Percentiles rank a stretch among this genome's conserved stretches.
Conservation (phyloP, 192 early-diverging fungal genomes). For the Spizellomyces punctatus region DNA sequence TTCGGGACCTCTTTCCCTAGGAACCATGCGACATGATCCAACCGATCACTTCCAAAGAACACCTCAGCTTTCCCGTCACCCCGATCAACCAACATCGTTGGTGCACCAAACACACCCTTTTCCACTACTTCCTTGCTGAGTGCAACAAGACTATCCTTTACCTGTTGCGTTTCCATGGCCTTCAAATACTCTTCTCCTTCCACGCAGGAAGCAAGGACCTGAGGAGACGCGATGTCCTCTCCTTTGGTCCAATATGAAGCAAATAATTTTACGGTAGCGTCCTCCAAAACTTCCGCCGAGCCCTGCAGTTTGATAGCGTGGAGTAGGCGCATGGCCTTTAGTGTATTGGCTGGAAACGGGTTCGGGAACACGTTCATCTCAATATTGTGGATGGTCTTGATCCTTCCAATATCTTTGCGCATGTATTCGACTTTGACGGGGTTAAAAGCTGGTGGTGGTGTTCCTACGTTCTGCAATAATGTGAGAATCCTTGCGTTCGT, state of each 20-base stretch:
- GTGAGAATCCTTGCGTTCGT: slow-evolving; percentile 9
- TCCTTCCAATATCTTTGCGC: slow-evolving; percentile 18
- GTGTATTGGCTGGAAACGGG: slow-evolving; percentile 35
- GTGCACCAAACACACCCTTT: slow-evolving; percentile 46
- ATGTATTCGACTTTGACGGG: slow-evolving; percentile 39
- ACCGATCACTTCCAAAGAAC: slow-evolving; percentile 51
- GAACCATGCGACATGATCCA: slow-evolving; percentile 45
- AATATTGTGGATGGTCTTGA: slow-evolving; percentile 12
- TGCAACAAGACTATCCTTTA: slow-evolving; percentile 36
- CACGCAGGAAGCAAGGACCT: not conserved
- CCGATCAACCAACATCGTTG: slow-evolving; percentile 40
- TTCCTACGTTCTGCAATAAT: slow-evolving; percentile 12
- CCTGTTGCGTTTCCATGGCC: not conserved
- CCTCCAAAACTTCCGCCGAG: not conserved
- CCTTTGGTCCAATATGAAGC: slow-evolving; percentile 4
- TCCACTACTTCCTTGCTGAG: slow-evolving; percentile 28
- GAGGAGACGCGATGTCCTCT: slow-evolving; percentile 2
- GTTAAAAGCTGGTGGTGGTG: slow-evolving; percentile 44
- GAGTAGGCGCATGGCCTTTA: slow-evolving; percentile 39
- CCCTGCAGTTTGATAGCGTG: slow-evolving; percentile 21
- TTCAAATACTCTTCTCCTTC: slow-evolving; percentile 3
- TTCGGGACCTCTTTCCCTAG: slow-evolving; percentile 27
- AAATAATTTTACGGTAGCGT: slow-evolving; percentile 7
- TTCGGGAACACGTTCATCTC: slow-evolving; percentile 10
- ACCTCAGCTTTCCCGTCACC: slow-evolving; percentile 20